Percentiles rank a stretch among this genome's conserved stretches.
phyloP scores from a whole-genome alignment of 1,284 basidiomycete genomes.

The Blastosporella zonata region DNA sequence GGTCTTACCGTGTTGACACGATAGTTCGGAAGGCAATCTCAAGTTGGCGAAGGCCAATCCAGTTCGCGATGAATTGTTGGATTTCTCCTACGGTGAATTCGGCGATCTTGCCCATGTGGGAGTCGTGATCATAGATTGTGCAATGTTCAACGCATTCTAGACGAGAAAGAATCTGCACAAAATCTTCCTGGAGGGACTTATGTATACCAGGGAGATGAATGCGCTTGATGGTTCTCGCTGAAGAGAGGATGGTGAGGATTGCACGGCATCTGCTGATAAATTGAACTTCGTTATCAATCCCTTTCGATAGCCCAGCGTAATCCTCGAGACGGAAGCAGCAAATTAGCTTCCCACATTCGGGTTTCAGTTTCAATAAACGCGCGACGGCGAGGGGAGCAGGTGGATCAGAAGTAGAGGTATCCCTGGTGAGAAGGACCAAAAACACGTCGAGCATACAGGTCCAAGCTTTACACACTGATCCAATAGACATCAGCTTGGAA shows the following conservation, averaged over 20 bases:
- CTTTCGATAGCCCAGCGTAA: background rate
- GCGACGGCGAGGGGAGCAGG: background rate
- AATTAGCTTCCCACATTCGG: slow-evolving; percentile 7
- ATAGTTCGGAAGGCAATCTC: slow-evolving; percentile 5
- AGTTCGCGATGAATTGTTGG: slow-evolving; percentile 6
- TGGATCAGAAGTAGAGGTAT: background rate
- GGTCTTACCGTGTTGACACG: slow-evolving; percentile 6
- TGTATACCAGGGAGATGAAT: slow-evolving; percentile 10
- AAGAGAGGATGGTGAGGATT: slow-evolving; percentile 5
- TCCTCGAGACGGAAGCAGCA: slow-evolving; percentile 3
- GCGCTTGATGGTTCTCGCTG: background rate
- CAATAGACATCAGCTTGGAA: slow-evolving; percentile 3
- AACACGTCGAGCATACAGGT: slow-evolving; percentile 12
- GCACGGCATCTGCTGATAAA: slow-evolving; percentile 4
- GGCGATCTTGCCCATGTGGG: slow-evolving; percentile 7
- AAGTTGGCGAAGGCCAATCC: background rate
- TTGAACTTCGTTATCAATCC: slow-evolving; percentile 6
- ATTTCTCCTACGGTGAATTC: slow-evolving; percentile 9
- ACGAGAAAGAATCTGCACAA: background rate
- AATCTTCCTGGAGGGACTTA: slow-evolving; percentile 2
- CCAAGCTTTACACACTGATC: slow-evolving; percentile 10
- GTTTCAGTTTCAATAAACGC: slow-evolving; percentile 5
- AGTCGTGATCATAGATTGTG: slow-evolving; percentile 6
- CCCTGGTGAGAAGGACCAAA: slow-evolving; percentile 5
- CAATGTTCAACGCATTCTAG: slow-evolving; percentile 4